Base-by-base conservation (phyloP, 768 basidiomycete genomes). In the Solioccasus polychromus region DNA sequence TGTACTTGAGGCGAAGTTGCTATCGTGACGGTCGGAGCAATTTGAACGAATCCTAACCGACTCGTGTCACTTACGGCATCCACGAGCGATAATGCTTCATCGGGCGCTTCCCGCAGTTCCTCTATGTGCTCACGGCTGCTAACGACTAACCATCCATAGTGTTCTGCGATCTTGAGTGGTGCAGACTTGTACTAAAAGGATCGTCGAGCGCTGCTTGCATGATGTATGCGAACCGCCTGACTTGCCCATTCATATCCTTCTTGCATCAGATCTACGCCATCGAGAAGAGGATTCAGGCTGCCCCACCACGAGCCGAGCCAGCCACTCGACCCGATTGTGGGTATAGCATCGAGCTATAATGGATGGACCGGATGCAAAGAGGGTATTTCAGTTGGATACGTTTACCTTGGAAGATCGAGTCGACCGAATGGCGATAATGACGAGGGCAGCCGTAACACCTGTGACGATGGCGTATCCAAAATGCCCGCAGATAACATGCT, bases 61-160 rank as follows among this genome's bases (percentile, higher is more conserved):
- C 9, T 38, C 6, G 9, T 74, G 24, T 75, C 68, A n/a, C 47
- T 54, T 8, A 51, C 39, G 3, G 66, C 65, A 17, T 59, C 66
- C 0, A 40, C n/a, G 23, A 71, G 57, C 5, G 73, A 74, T 20
- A 78, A 55, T 6, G 52, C 51, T 23, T 69, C 68, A n/a, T 71
- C 70, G 0, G 73, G 62, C 9, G 71, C 70, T 36, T 64, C 72
- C 8, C 65, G 58, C 14, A 77, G 30, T 23, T 78, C 75, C 5
- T 75, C 68, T 31, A 74, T 54, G 11, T 66, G 47, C 22, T 57
- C 48, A 1, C 50, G 55, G 9, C 63, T 61, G 18, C 56, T 59
- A 14, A 78, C 44, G 22, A 77, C 67, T 0, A 66, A 46, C 76
- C 77, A 79, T 31, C 59, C 56, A 10, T 47, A 32, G 14, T 63